Evolutionary conservation across 2,329 filamentous ascomycete species (phyloP).

Genomic region (Ophioceras dolichostomum): DNA sequence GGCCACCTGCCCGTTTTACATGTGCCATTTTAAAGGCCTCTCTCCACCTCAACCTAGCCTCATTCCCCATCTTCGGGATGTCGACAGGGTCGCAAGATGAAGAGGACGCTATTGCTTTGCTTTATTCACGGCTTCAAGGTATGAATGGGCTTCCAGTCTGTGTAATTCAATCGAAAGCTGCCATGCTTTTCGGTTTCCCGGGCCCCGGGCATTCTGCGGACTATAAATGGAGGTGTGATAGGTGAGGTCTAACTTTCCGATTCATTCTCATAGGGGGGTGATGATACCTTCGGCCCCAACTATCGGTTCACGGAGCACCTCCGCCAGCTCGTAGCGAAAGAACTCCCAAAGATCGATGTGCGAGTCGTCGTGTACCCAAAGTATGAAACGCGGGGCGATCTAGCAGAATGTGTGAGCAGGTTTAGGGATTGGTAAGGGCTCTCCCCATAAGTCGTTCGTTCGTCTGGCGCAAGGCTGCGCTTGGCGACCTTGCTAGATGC

Average conservation of each 20-base stretch:
- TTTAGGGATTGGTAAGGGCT: conserved; percentile 75
- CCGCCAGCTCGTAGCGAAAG: conserved; percentile 47
- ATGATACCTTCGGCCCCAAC: conserved; percentile 59
- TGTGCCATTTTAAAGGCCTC: too few relatives aligned
- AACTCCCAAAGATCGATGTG: conserved; percentile 58
- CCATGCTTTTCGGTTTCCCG: too few relatives aligned
- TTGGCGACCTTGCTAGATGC: too few relatives aligned
- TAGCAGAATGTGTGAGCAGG: conserved; percentile 55
- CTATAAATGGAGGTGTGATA: too few relatives aligned
- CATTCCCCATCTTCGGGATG: neutral
- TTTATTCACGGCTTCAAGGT: conserved; percentile 88
- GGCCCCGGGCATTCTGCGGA: too few relatives aligned
- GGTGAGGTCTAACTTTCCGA: too few relatives aligned
- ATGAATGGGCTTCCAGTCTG: neutral
- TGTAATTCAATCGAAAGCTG: neutral
- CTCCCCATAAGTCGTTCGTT: too few relatives aligned
- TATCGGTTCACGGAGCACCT: conserved; percentile 62
- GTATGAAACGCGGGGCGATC: conserved; percentile 71
- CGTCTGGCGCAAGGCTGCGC: too few relatives aligned
- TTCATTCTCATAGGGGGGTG: conserved; percentile 41
- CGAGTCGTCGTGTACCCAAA: conserved; percentile 62
- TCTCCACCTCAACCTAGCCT: neutral
- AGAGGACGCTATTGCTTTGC: conserved; percentile 68
- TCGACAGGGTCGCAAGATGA: conserved; percentile 35
- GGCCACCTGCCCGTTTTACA: too few relatives aligned